Percentiles rank a stretch among this genome's conserved stretches.
These are phyloP conservation scores for Entomortierella parvispora DNA, from an alignment of 192 early-diverging fungal genomes.

Conservation along the genomic window DNA sequence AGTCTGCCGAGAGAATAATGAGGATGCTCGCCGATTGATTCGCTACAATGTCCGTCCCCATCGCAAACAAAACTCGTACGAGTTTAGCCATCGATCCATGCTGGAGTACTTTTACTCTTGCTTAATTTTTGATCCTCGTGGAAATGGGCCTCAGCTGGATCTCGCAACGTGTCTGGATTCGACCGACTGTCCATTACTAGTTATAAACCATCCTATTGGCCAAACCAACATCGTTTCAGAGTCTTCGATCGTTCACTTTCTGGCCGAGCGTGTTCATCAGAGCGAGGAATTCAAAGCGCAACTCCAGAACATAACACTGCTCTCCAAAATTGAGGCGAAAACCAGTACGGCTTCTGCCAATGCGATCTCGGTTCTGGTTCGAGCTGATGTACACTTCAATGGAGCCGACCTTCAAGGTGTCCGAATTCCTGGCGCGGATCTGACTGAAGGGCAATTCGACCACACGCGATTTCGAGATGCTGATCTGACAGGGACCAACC, in stretches of 20 bases:
- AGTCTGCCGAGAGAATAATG: too few species aligned
- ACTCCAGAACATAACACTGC: not conserved
- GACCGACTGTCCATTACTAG: not conserved
- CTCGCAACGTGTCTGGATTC: too few species aligned
- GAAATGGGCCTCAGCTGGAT: too few species aligned
- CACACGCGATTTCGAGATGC: not conserved
- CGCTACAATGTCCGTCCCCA: not conserved
- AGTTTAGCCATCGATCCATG: not conserved
- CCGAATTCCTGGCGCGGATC: not conserved
- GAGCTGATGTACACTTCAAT: not conserved
- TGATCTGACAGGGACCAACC: not conserved
- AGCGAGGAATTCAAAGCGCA: not conserved
- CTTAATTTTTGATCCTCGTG: not conserved
- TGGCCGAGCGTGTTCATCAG: not conserved
- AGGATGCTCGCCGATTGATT: not conserved
- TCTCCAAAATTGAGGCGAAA: not conserved
- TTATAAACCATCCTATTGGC: not conserved
- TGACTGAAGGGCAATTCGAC: not conserved
- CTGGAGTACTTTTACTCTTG: not conserved
- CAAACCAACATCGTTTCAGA: not conserved
- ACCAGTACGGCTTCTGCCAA: not conserved
- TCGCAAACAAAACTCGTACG: not conserved
- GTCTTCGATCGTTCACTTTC: not conserved
- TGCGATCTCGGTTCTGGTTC: not conserved
- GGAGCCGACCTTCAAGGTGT: not conserved